Evolutionary conservation across 176 grass and related monocot species (phyloP).

Genomic region (Saccharum officinarum): DNA sequence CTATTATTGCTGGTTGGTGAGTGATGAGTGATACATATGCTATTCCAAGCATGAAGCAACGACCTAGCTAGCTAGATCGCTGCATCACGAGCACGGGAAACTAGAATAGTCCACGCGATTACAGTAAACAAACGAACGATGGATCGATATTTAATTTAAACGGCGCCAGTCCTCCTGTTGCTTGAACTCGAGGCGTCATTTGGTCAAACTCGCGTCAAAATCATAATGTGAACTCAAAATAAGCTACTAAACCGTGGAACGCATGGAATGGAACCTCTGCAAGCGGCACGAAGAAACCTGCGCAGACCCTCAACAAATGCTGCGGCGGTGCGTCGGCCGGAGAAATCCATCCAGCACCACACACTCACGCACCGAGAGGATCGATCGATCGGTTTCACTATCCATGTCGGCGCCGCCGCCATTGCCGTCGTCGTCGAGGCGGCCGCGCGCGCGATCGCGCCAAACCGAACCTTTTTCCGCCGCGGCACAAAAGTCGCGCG

Average conservation of each 20-base stretch:
- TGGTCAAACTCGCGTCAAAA: slow-evolving; percentile 10
- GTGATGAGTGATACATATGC: not conserved
- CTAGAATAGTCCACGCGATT: not conserved
- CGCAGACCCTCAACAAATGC: not conserved
- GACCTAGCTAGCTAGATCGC: no score
- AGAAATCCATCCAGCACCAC: no score
- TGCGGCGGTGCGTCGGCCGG: not conserved
- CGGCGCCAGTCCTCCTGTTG: not conserved
- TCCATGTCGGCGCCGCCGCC: not conserved
- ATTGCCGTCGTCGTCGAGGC: not conserved
- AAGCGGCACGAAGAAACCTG: no score
- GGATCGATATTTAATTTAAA: not conserved
- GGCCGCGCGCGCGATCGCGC: not conserved
- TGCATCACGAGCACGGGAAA: not conserved
- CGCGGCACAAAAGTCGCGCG: not conserved
- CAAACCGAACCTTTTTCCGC: slow-evolving; percentile 24
- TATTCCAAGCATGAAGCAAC: slow-evolving; percentile 8
- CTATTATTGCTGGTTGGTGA: slow-evolving; percentile 29
- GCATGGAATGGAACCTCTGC: not conserved
- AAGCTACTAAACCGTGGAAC: not conserved
- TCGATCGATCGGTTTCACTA: no score
- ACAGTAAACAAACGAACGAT: not conserved
- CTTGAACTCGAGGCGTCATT: not conserved
- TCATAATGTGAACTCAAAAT: slow-evolving; percentile 25
- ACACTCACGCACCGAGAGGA: no score